phyloP scores from a whole-genome alignment of 2,329 filamentous ascomycete genomes.

The Curvularia sp. region DNA sequence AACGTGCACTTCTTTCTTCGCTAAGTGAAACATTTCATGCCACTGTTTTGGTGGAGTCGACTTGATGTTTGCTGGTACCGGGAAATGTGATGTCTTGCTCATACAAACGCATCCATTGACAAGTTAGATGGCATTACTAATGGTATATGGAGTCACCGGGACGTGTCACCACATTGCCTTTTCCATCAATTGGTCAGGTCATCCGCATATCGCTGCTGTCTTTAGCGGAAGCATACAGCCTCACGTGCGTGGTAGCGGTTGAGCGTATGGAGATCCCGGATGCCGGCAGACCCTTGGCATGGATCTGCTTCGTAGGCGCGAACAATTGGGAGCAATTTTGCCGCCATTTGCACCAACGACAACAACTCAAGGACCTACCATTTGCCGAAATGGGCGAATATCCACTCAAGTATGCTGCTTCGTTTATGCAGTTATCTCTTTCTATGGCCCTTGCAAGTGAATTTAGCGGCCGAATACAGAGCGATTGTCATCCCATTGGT shows the following conservation, averaged over 20 bases:
- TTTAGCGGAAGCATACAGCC: conserved; percentile 12
- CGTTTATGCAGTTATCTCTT: conserved; percentile 16
- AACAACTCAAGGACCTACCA: neutral
- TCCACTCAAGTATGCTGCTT: neutral
- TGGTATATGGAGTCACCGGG: neutral
- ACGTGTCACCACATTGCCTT: neutral
- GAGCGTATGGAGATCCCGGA: conserved; percentile 4
- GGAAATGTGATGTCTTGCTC: neutral
- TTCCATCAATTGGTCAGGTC: conserved; percentile 4
- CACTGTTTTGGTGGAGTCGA: neutral
- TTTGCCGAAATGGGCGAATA: neutral
- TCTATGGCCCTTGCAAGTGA: conserved; percentile 5
- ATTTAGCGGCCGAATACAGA: conserved; percentile 18
- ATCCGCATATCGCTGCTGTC: neutral
- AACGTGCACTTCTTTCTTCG: neutral
- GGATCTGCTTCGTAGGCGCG: conserved; percentile 5
- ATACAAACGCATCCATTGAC: neutral
- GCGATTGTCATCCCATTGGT: conserved; percentile 10
- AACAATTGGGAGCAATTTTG: conserved; percentile 9
- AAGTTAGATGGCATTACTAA: neutral
- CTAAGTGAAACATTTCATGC: neutral
- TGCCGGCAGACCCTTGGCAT: conserved; percentile 6
- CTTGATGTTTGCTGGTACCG: neutral
- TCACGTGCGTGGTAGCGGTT: conserved; percentile 1
- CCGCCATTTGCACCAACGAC: conserved; percentile 12